phyloP scores from a whole-genome alignment of 2,329 filamentous ascomycete species.

The Aspergillus hiratsukae region DNA sequence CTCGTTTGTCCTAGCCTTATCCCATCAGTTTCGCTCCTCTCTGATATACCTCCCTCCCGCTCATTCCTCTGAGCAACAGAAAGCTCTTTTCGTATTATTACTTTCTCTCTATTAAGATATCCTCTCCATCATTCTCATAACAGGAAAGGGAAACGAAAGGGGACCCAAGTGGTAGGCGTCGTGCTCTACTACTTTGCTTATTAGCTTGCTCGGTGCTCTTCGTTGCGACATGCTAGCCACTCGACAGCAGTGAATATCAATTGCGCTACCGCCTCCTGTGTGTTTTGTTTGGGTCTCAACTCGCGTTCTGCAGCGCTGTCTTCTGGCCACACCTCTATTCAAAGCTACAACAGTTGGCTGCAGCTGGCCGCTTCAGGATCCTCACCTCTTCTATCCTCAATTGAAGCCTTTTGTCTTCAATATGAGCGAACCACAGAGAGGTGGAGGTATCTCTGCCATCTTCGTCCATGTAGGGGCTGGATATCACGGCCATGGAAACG shows the following conservation, averaged over 20 bases:
- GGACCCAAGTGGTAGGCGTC: not conserved
- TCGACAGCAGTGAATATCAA: not conserved
- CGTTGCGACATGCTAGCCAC: not conserved
- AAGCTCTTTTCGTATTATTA: not conserved
- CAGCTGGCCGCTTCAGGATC: not conserved
- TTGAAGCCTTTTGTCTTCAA: constrained; percentile 1
- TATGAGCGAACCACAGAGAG: constrained; percentile 36
- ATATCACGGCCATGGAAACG: constrained; percentile 84
- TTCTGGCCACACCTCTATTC: not conserved
- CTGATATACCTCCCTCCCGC: not conserved
- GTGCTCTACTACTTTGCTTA: not conserved
- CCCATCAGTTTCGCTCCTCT: not conserved
- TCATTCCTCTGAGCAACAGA: not conserved
- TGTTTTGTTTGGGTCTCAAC: not conserved
- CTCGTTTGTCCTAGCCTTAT: not conserved
- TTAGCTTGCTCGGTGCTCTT: not conserved
- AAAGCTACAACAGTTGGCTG: not conserved
- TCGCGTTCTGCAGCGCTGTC: not conserved
- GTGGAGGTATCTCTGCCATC: constrained; percentile 63
- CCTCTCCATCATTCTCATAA: not conserved
- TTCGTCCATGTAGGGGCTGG: constrained; percentile 96
- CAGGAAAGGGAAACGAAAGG: not conserved
- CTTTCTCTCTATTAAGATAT: not conserved
- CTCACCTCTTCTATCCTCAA: not conserved
- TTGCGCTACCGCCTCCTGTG: not conserved